Percentiles rank a stretch among this genome's conserved stretches.
Evolutionary conservation across 306 rosid species (phyloP).

Genomic region (Lathyrus tuberosus): DNA sequence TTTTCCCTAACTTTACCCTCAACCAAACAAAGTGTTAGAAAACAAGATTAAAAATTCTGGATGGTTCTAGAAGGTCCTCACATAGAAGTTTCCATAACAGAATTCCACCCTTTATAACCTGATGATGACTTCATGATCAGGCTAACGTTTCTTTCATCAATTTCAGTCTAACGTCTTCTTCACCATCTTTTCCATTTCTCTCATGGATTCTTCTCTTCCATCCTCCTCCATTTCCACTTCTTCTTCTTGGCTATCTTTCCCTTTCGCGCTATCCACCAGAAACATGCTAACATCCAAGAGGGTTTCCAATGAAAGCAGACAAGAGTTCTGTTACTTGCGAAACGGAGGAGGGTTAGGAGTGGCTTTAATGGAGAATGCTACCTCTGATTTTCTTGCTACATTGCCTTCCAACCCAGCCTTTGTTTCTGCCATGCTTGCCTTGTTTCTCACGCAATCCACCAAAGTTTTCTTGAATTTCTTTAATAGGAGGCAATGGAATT

Average conservation of each 20-base stretch:
- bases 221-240: too few relatives aligned
- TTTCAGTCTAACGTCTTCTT: too few relatives aligned
- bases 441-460: conserved; percentile 61
- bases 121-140: too few relatives aligned
- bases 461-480: conserved; percentile 72
- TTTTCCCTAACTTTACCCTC: too few relatives aligned
- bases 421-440: conserved; percentile 72
- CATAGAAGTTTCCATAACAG: too few relatives aligned
- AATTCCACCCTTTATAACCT: too few relatives aligned
- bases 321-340: conserved; percentile 44
- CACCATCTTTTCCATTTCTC: too few relatives aligned
- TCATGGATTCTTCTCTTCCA: too few relatives aligned
- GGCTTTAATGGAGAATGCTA: conserved; percentile 52
- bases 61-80: too few relatives aligned
- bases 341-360: conserved; percentile 59
- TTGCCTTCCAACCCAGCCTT: conserved; percentile 79
- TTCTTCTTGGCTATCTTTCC: conserved; percentile 4
- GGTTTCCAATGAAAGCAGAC: conserved; percentile 10
- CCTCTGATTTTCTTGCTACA: conserved; percentile 72
- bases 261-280: conserved; percentile 42
- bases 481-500: conserved; percentile 69
- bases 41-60: too few relatives aligned
- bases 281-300: conserved; percentile 38
- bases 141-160: too few relatives aligned
- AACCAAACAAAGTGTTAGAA: too few relatives aligned